phyloP scores from a whole-genome alignment of 2,329 filamentous ascomycete genomes.

The Colletotrichum sp. region DNA sequence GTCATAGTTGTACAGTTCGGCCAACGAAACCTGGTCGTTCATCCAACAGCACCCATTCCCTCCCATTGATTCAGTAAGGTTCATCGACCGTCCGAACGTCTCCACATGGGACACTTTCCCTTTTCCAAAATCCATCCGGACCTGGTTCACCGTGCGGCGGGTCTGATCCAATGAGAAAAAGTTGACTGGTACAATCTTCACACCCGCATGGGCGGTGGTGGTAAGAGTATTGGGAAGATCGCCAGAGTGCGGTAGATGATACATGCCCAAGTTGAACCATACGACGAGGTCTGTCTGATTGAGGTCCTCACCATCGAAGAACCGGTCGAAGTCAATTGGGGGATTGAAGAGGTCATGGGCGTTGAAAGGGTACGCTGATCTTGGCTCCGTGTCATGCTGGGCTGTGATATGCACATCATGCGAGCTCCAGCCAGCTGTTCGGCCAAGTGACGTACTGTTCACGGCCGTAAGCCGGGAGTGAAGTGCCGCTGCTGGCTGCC shows the following conservation, averaged over 20 bases:
- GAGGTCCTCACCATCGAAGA: constrained; percentile 44
- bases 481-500: constrained; percentile 30
- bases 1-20: not conserved
- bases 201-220: constrained; percentile 43
- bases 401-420: constrained; percentile 56
- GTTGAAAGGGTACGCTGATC: constrained; percentile 48
- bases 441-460: constrained; percentile 49
- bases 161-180: constrained; percentile 37
- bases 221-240: constrained; percentile 57
- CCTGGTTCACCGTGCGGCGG: constrained; percentile 32
- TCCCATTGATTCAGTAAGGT: not conserved
- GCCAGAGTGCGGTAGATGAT: constrained; percentile 56
- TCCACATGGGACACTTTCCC: not conserved
- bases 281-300: constrained; percentile 45
- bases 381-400: constrained; percentile 58
- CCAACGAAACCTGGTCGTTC: not conserved
- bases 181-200: constrained; percentile 44
- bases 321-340: constrained; percentile 53
- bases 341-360: constrained; percentile 49
- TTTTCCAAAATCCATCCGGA: constrained; percentile 36
- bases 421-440: constrained; percentile 53
- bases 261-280: constrained; percentile 62
- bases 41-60: not conserved
- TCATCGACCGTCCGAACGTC: not conserved
- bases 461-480: constrained; percentile 48